These are phyloP conservation scores for Tarenaya hassleriana DNA, from an alignment of 345 rosid genomes.

Conservation along the genomic window DNA sequence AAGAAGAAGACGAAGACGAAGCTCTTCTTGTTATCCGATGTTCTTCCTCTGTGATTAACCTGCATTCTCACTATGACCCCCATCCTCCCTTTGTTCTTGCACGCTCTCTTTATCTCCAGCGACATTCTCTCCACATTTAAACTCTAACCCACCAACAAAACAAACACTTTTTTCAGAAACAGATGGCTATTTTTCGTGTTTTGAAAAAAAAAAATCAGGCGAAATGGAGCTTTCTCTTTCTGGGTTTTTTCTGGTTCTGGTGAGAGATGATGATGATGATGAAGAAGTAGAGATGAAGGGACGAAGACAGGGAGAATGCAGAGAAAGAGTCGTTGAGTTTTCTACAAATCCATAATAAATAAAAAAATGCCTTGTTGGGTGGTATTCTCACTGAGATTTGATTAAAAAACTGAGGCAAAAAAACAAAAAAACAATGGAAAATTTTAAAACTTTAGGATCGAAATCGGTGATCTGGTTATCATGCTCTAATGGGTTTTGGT, in stretches of 20 bases:
- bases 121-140: slow-evolving; percentile 19
- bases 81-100: slow-evolving; percentile 24
- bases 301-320: slow-evolving; percentile 30
- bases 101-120: slow-evolving; percentile 24
- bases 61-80: slow-evolving; percentile 67
- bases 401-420: too few species aligned
- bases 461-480: slow-evolving; percentile 24
- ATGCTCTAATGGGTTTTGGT: slow-evolving; percentile 33
- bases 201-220: slow-evolving; percentile 26
- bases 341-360: background rate
- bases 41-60: slow-evolving; percentile 34
- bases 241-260: slow-evolving; percentile 23
- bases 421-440: background rate
- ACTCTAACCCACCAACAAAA: too few species aligned
- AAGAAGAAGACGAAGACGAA: slow-evolving; percentile 32
- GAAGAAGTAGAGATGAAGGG: slow-evolving; percentile 44
- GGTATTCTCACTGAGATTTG: too few species aligned
- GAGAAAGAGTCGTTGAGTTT: slow-evolving; percentile 42
- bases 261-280: slow-evolving; percentile 5
- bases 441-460: slow-evolving; percentile 8
- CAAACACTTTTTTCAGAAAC: too few species aligned
- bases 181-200: background rate
- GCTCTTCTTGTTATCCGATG: slow-evolving; percentile 28
- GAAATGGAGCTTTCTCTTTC: slow-evolving; percentile 41
- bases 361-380: slow-evolving; percentile 25